These are phyloP conservation scores for Suillus clintonianus DNA, from an alignment of 768 basidiomycete species.

Conservation along the genomic window DNA sequence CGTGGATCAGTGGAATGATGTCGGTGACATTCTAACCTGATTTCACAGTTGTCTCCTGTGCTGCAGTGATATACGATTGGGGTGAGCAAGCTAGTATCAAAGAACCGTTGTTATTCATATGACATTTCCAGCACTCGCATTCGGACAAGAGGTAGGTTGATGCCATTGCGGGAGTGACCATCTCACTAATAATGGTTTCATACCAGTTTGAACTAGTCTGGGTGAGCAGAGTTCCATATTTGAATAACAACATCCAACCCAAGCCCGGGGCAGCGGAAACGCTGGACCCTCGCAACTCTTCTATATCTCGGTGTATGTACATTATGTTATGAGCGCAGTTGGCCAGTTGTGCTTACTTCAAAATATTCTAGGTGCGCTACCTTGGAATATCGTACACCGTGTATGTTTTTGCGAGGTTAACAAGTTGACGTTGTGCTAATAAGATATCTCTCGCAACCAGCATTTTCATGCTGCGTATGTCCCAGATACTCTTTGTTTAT, in stretches of 20 bases:
- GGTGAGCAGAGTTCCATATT: background rate
- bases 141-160: background rate
- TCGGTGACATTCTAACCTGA: background rate
- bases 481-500: no score
- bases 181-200: background rate
- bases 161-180: background rate
- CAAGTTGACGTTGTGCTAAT: background rate
- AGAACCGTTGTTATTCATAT: background rate
- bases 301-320: background rate
- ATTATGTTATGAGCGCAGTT: background rate
- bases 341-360: background rate
- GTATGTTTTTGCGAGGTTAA: background rate
- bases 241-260: background rate
- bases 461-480: background rate
- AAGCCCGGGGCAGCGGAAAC: background rate
- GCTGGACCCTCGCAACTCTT: background rate
- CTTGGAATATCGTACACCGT: background rate
- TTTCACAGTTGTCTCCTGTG: background rate
- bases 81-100: background rate
- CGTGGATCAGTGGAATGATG: background rate
- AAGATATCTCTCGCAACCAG: background rate
- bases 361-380: background rate
- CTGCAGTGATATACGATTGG: background rate
- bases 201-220: background rate
- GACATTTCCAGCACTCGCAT: background rate